Evolutionary conservation across 768 basidiomycete genomes (phyloP).

Genomic region (Lyophyllum atratum): DNA sequence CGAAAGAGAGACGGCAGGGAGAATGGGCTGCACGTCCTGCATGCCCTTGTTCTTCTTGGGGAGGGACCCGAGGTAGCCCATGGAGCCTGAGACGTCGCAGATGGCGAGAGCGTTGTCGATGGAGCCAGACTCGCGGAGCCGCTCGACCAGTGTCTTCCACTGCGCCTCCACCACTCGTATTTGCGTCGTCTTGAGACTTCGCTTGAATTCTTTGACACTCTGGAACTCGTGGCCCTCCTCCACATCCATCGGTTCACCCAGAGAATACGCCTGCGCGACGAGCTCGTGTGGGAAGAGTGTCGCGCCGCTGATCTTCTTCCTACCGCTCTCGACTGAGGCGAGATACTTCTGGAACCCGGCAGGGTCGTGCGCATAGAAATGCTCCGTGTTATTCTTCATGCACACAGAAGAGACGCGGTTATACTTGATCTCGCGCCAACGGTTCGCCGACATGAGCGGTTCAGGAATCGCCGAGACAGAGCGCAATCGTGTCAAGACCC

Average conservation of each 20-base stretch:
- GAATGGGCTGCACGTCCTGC: conserved; percentile 44
- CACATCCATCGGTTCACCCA: neutral
- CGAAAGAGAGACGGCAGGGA: conserved; percentile 65
- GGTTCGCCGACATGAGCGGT: conserved; percentile 59
- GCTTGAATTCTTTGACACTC: conserved; percentile 26
- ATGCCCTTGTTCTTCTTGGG: neutral
- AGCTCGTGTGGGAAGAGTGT: conserved; percentile 68
- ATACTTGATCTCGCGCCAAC: conserved; percentile 61
- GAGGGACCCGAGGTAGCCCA: conserved; percentile 40
- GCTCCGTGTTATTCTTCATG: conserved; percentile 58
- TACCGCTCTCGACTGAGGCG: conserved; percentile 53
- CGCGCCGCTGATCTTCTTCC: conserved; percentile 61
- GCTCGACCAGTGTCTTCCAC: conserved; percentile 61
- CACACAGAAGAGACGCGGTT: conserved; percentile 59
- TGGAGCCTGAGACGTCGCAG: conserved; percentile 77
- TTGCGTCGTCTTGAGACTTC: conserved; percentile 33
- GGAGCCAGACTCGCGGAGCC: conserved; percentile 52
- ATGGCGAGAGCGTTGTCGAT: conserved; percentile 65
- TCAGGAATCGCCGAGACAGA: conserved; percentile 49
- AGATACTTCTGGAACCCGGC: conserved; percentile 63
- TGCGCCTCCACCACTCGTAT: conserved; percentile 59
- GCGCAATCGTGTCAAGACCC: conserved; percentile 61
- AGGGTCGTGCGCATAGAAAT: conserved; percentile 60
- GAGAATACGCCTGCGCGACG: conserved; percentile 37
- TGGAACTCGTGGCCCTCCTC: conserved; percentile 18